Percentiles rank a stretch among this genome's conserved stretches.
These are phyloP conservation scores for Peniophora sp. DNA, from an alignment of 1,284 basidiomycete species.

Conservation along the genomic window DNA sequence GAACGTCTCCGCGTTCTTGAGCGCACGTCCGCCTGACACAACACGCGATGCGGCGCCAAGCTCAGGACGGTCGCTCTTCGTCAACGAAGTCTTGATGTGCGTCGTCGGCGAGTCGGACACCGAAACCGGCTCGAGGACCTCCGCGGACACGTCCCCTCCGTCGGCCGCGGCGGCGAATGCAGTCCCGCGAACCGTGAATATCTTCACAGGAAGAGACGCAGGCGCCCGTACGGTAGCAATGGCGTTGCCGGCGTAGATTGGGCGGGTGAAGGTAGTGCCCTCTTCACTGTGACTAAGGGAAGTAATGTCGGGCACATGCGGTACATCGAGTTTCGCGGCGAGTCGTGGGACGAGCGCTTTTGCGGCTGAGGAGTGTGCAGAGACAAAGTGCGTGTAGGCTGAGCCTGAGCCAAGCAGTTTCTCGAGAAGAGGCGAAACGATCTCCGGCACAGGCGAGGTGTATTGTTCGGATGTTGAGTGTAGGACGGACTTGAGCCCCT, in stretches of 20 bases:
- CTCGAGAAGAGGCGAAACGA: constrained; percentile 34
- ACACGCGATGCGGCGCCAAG: constrained; percentile 83
- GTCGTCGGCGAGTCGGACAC: constrained; percentile 57
- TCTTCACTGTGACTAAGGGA: constrained; percentile 72
- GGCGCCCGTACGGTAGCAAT: constrained; percentile 87
- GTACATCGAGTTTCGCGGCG: constrained; percentile 80
- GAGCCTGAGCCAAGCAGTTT: constrained; percentile 30
- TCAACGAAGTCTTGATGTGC: constrained; percentile 81
- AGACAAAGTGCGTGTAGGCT: constrained; percentile 83
- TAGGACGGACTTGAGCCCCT: constrained; percentile 36
- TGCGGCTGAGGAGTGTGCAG: constrained; percentile 68
- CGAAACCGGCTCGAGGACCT: constrained; percentile 63
- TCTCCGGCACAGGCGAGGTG: constrained; percentile 39
- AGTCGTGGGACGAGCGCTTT: constrained; percentile 82
- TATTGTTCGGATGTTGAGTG: constrained; percentile 35
- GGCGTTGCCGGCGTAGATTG: constrained; percentile 98
- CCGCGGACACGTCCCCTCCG: constrained; percentile 46
- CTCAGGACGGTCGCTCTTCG: constrained; percentile 91
- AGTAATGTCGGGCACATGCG: constrained; percentile 86
- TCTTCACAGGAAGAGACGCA: constrained; percentile 71
- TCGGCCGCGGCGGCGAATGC: constrained; percentile 76
- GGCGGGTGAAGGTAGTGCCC: constrained; percentile 79
- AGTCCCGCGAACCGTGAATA: constrained; percentile 95
- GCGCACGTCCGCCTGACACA: constrained; percentile 91
- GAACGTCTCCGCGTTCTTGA: constrained; percentile 95